A percentile compares a stretch with the other conserved stretches of the same genome.
phyloP scores from a whole-genome alignment of 1,284 basidiomycete species.

The Sutorius eximius region DNA sequence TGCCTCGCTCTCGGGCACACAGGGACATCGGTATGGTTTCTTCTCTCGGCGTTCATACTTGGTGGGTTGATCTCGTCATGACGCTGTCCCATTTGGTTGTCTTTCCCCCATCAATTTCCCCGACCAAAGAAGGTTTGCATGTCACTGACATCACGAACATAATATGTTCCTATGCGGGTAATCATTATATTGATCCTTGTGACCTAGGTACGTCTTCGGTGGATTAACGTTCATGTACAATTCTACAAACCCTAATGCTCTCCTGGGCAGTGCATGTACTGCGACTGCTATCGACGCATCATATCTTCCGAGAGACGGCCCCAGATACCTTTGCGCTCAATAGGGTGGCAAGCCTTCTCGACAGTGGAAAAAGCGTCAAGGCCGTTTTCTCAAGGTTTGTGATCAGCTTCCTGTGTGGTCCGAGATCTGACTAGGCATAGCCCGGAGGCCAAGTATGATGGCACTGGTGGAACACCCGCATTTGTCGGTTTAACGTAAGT shows the following conservation, averaged over 20 bases:
- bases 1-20: background rate
- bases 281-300: conserved; percentile 70
- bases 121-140: conserved; percentile 46
- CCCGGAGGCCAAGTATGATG: conserved; percentile 58
- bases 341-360: conserved; percentile 62
- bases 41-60: background rate
- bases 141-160: conserved; percentile 61
- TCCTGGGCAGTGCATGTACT: conserved; percentile 36
- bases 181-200: conserved; percentile 19
- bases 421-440: conserved; percentile 31
- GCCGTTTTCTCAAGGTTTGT: conserved; percentile 36
- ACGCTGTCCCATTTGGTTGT: background rate
- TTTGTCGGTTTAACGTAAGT: conserved; percentile 65
- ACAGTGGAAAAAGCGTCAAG: conserved; percentile 54
- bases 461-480: conserved; percentile 62
- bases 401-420: background rate
- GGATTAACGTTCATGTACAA: background rate
- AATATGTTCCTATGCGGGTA: conserved; percentile 22
- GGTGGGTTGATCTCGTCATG: background rate
- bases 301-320: conserved; percentile 60
- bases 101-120: background rate
- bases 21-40: conserved; percentile 9
- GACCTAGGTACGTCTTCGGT: conserved; percentile 19
- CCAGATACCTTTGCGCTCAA: conserved; percentile 70
- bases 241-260: background rate